A percentile compares a stretch with the other conserved stretches of the same genome.
Evolutionary conservation across 2,329 filamentous ascomycete species (phyloP).

Genomic region (Apiospora aurea): DNA sequence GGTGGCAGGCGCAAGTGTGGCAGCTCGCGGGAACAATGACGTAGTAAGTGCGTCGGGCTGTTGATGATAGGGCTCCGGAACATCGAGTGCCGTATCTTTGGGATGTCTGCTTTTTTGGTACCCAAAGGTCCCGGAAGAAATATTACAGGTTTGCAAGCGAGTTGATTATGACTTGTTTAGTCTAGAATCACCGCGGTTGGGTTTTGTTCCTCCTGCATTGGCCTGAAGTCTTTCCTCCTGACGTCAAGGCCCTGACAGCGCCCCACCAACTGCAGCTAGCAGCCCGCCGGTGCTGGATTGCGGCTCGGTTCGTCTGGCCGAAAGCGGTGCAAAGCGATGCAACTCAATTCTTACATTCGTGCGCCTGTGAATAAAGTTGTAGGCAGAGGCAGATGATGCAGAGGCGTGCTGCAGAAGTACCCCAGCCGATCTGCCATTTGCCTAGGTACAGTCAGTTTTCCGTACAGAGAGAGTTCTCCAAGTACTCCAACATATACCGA

Average conservation of each 20-base stretch:
- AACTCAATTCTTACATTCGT: background rate
- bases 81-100: background rate
- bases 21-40: constrained; percentile 6
- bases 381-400: too few relatives aligned
- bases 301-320: background rate
- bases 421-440: too few relatives aligned
- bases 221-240: background rate
- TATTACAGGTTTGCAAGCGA: background rate
- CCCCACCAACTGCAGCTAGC: background rate
- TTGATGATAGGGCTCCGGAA: constrained; percentile 10
- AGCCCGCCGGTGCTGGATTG: too few relatives aligned
- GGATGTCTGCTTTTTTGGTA: background rate
- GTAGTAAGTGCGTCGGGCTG: background rate
- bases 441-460: too few relatives aligned
- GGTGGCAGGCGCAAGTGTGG: background rate
- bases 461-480: too few relatives aligned
- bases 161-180: background rate
- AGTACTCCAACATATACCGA: too few relatives aligned
- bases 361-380: too few relatives aligned
- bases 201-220: background rate
- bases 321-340: background rate
- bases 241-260: constrained; percentile 1
- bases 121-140: background rate
- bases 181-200: background rate
- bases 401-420: too few relatives aligned